Percentiles rank a stretch among this genome's conserved stretches.
Conservation (phyloP, 2,329 filamentous ascomycete genomes). For the Aspergillus proliferans region DNA sequence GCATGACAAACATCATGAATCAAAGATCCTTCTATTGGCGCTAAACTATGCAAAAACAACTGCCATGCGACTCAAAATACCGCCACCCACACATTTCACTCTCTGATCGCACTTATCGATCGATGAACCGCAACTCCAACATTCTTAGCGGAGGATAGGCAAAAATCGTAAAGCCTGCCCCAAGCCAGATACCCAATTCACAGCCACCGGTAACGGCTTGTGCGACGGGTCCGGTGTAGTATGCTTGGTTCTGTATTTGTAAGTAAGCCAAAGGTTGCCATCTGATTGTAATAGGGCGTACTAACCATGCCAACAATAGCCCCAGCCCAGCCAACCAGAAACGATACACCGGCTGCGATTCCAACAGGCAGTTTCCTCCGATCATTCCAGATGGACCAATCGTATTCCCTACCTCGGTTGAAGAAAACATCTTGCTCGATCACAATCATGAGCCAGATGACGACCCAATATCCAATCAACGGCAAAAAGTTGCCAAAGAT, state of each 20-base stretch:
- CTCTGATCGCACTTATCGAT: background rate
- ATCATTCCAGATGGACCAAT: conserved; percentile 39
- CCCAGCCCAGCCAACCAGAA: conserved; percentile 35
- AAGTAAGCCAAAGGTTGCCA: background rate
- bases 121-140: conserved; percentile 22
- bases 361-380: conserved; percentile 34
- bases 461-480: conserved; percentile 43
- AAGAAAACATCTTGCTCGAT: conserved; percentile 41
- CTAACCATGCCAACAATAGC: conserved; percentile 37
- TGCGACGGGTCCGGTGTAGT: conserved; percentile 34
- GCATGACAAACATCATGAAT: no score
- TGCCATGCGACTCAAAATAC: no score
- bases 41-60: no score
- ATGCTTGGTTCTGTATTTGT: conserved; percentile 27
- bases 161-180: conserved; percentile 27
- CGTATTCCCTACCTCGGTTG: conserved; percentile 30
- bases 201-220: conserved; percentile 23
- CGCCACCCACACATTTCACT: no score
- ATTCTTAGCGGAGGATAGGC: conserved; percentile 30
- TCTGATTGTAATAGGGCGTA: background rate
- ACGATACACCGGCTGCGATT: conserved; percentile 33
- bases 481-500: conserved; percentile 43
- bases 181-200: conserved; percentile 35
- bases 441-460: conserved; percentile 38
- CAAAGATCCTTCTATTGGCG: no score